Base-by-base conservation (phyloP, 257 asterid genomes). In the Plantago ovata region DNA sequence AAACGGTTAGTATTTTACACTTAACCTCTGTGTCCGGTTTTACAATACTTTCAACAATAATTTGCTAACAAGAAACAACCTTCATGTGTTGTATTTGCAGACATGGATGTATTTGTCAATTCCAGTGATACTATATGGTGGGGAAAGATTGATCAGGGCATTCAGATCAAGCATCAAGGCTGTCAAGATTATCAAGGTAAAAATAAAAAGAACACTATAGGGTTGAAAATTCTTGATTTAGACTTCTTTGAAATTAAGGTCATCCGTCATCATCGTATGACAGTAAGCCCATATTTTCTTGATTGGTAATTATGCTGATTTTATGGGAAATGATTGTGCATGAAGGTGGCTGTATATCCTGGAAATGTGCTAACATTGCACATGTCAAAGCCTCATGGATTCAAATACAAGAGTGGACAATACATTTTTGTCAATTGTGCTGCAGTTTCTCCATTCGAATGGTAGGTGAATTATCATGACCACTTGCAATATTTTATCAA, bases 311-410 rank as follows among this genome's bases (percentile, higher is more conserved):
- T 28, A 28, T 28, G 36, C 36, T 28, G 7, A 28, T 28, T 28
- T 28, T 28, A 3, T 6, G 36, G 36, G 4, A 8, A 28, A 28
- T 38, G 56, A 55, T 62, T 58, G 42, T 21, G 15, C 0, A 42
- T 71, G 69, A 69, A 87, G 90, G 96, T 81, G 82, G 96, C 96
- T 2, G 80, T 81, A 1, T 89, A 81, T 70, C 95, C 88, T 12
- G 96, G 95, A 65, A 83, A 89, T 69, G 96, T 89, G 64, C 69
- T 89, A 64, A 63, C 95, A 36, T 78, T 89, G 72, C 94, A 85
- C 73, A 85, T 81, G 96, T 85, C 96, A 23, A 89, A 83, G 76
- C 96, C 96, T 45, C 95, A 89, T 19, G 94, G 95, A 18, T 83
- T 85, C 79, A 81, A 79, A 68, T 85, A 89, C 61, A 83, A 75